Base-by-base conservation (phyloP, 2,329 filamentous ascomycete species). In the Decorospora gaudefroyi region DNA sequence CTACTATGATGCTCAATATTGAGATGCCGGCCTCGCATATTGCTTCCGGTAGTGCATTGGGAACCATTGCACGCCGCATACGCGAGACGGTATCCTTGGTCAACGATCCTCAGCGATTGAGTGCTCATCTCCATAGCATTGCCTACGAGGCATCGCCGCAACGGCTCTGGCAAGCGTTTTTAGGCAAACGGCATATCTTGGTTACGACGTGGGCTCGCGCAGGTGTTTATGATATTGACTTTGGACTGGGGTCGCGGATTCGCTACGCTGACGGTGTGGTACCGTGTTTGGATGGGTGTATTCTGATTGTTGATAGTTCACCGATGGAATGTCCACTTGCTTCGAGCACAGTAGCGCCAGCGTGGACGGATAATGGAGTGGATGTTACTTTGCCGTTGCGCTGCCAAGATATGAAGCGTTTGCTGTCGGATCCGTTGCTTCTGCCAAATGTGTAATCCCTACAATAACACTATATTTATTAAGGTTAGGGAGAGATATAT, bases 141-240 rank as follows among this genome's bases (percentile, higher is more conserved):
- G 42, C 47, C 9, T 51, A 51, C n/a, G 47, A 46, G 18, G 44
- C 41, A 35, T 46, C 42, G 0, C 42, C 42, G 7, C 42, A 47
- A 15, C 42, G 47, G 2, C 40, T 50, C 4, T 50, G 42, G 47
- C 47, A 50, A 12, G 47, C 34, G 13, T 50, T 46, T 9, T 21
- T 50, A 1, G 47, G 47, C 17, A 38, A 15, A 8, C 29, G 47
- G 3, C 47, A 50, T 11, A 37, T 46, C 6, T n/a, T 50, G 18
- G 47, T 50, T 21, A 50, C 47, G 1, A 46, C 42, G 1, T 50
- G 42, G 47, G 47, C 38, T n/a, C 47, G 47, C 12, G 47, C 47
- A 1, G 47, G 47, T 22, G 32, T 40, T 8, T 40, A 40, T n/a
- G 28, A 40, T 19, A 22, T 50, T 26, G 46, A 50, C 7, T 42